Conservation (phyloP, 2,329 filamentous ascomycete genomes). For the Stromatinia cepivora region DNA sequence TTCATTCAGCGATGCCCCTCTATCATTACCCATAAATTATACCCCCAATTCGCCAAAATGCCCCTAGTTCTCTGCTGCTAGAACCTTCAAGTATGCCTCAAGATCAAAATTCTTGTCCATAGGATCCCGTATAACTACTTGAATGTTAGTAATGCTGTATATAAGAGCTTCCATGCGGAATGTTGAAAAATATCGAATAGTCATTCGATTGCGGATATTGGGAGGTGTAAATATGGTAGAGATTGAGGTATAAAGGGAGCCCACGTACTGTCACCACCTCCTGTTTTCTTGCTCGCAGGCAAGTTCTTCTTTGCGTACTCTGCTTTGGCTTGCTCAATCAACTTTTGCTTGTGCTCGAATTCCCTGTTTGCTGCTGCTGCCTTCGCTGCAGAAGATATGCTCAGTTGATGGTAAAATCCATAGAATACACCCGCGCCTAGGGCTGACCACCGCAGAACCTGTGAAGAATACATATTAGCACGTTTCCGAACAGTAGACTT, state of each 20-base stretch:
- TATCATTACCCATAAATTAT: slow-evolving; percentile 36
- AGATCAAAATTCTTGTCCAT: slow-evolving; percentile 90
- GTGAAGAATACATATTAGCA: slow-evolving; percentile 27
- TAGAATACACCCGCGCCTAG: slow-evolving; percentile 91
- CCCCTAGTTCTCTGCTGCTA: slow-evolving; percentile 50
- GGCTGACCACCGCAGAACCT: slow-evolving; percentile 98
- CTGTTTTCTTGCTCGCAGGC: slow-evolving; percentile 46
- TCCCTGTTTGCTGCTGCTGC: slow-evolving; percentile 72
- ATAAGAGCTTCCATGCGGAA: background rate
- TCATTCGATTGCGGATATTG: background rate
- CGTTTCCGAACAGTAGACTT: slow-evolving; percentile 5
- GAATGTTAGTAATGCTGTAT: slow-evolving; percentile 14
- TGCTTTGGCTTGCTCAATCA: slow-evolving; percentile 91
- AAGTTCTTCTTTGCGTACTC: slow-evolving; percentile 80
- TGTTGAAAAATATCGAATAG: background rate
- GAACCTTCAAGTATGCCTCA: slow-evolving; percentile 74
- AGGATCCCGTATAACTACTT: slow-evolving; percentile 69
- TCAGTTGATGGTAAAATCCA: slow-evolving; percentile 89
- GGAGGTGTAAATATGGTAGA: background rate
- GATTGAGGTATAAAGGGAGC: background rate
- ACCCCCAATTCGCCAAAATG: slow-evolving; percentile 22
- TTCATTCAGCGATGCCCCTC: slow-evolving; percentile 30
- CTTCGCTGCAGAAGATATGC: slow-evolving; percentile 71
- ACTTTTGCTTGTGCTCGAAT: slow-evolving; percentile 84
- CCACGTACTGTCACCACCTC: slow-evolving; percentile 44